phyloP scores from a whole-genome alignment of 805 yeast genomes.

The Candida adriatica region DNA sequence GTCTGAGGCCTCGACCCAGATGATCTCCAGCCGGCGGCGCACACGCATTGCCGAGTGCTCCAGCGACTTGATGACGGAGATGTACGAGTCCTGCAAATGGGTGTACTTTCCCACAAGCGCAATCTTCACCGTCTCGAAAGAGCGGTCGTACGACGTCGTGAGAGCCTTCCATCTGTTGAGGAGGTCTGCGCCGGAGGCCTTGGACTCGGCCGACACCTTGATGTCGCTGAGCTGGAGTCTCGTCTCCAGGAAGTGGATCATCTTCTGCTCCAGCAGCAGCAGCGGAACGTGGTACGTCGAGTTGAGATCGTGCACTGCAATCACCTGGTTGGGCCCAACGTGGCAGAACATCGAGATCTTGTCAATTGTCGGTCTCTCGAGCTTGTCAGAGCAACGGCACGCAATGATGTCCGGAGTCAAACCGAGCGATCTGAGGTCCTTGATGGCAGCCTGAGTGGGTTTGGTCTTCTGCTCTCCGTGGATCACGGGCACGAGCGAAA shows the following conservation, averaged over 20 bases:
- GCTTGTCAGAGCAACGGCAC: slow-evolving; percentile 84
- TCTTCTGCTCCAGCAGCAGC: slow-evolving; percentile 77
- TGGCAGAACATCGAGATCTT: slow-evolving; percentile 99
- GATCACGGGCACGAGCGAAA: slow-evolving; percentile 93
- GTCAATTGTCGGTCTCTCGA: slow-evolving; percentile 80
- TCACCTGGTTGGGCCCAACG: slow-evolving; percentile 96
- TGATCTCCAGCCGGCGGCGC: slow-evolving; percentile 73
- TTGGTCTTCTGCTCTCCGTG: slow-evolving; percentile 99
- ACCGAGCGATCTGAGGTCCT: slow-evolving; percentile 93
- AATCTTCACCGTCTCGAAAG: slow-evolving; percentile 82
- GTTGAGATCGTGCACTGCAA: slow-evolving; percentile 94
- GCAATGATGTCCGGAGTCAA: slow-evolving; percentile 96
- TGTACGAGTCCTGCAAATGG: slow-evolving; percentile 87
- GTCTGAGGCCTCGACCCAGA: slow-evolving; percentile 94
- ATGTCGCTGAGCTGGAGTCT: slow-evolving; percentile 58
- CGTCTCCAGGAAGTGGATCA: slow-evolving; percentile 63
- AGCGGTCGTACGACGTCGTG: slow-evolving; percentile 74
- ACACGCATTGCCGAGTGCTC: slow-evolving; percentile 95
- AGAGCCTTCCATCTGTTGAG: slow-evolving; percentile 73
- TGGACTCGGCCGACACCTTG: slow-evolving; percentile 41
- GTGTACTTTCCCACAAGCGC: slow-evolving; percentile 98
- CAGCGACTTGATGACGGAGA: slow-evolving; percentile 89
- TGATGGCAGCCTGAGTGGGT: slow-evolving; percentile 98
- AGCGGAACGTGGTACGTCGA: slow-evolving; percentile 97
- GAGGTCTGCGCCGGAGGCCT: slow-evolving; percentile 58